Evolutionary conservation across 1,284 basidiomycete genomes (phyloP).

Genomic region (Rhodotorula mucilaginosa): DNA sequence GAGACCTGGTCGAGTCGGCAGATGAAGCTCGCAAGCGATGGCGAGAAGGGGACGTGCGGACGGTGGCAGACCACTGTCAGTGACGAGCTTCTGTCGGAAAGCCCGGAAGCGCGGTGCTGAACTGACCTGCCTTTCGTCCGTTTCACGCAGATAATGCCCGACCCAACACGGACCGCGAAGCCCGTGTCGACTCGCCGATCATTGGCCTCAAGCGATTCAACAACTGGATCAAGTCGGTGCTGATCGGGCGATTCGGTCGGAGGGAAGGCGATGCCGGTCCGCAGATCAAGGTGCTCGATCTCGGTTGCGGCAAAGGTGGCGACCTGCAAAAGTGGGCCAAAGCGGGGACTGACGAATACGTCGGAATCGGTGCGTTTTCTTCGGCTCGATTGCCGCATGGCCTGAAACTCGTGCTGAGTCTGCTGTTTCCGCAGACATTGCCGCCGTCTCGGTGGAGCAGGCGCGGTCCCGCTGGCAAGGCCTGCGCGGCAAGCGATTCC

Average conservation of each 20-base stretch:
- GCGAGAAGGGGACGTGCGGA: conserved; percentile 19
- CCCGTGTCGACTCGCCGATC: conserved; percentile 87
- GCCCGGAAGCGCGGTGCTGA: background rate
- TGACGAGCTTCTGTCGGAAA: background rate
- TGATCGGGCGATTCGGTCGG: conserved; percentile 75
- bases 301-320: conserved; percentile 98
- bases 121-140: background rate
- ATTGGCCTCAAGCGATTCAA: conserved; percentile 96
- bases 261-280: conserved; percentile 45
- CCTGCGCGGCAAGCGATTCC: conserved; percentile 60
- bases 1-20: background rate
- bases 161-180: conserved; percentile 80
- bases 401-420: background rate
- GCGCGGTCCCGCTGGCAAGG: conserved; percentile 66
- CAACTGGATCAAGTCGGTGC: conserved; percentile 97
- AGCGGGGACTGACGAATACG: conserved; percentile 73
- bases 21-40: conserved; percentile 8
- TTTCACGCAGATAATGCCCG: conserved; percentile 66
- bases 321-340: conserved; percentile 95
- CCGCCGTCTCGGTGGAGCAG: conserved; percentile 84
- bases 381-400: background rate
- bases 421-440: conserved; percentile 66
- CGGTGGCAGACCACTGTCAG: conserved; percentile 38
- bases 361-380: conserved; percentile 66
- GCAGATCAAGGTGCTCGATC: conserved; percentile 78